phyloP scores from a whole-genome alignment of 257 asterid genomes.

The Eustoma russellianum region DNA sequence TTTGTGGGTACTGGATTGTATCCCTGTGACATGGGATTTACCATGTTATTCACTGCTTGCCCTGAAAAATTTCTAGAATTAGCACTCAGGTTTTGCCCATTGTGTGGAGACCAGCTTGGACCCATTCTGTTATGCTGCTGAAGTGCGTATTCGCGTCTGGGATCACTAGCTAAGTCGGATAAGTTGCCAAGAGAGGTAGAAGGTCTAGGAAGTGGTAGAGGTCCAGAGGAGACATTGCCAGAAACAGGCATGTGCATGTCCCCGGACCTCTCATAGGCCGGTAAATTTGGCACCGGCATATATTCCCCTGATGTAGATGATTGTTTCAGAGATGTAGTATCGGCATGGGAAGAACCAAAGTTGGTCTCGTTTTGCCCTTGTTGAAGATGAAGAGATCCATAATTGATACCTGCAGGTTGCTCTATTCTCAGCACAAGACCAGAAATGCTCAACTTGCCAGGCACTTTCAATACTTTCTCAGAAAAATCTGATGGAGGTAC shows the following conservation, averaged over 20 bases:
- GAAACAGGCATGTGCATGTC: constrained; percentile 11
- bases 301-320: constrained; percentile 48
- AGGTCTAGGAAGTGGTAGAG: constrained; percentile 19
- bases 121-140: constrained; percentile 30
- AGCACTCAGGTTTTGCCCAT: constrained; percentile 29
- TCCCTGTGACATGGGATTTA: constrained; percentile 22
- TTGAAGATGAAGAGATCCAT: constrained; percentile 29
- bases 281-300: constrained; percentile 25
- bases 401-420: constrained; percentile 32
- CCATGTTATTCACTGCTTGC: constrained; percentile 16
- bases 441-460: constrained; percentile 78
- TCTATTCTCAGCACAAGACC: constrained; percentile 75
- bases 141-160: constrained; percentile 26
- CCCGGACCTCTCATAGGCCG: constrained; percentile 25
- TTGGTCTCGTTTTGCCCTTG: constrained; percentile 31
- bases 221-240: constrained; percentile 18
- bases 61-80: constrained; percentile 13
- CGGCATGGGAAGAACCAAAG: constrained; percentile 27
- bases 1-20: constrained; percentile 20
- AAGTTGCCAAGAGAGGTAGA: constrained; percentile 16
- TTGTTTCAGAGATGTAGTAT: constrained; percentile 27
- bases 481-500: constrained; percentile 97
- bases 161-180: constrained; percentile 14
- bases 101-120: constrained; percentile 38
- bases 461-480: constrained; percentile 80